Percentiles rank a stretch among this genome's conserved stretches.
phyloP scores from a whole-genome alignment of 139 green algal species.

The Chlamydomonas urium region DNA sequence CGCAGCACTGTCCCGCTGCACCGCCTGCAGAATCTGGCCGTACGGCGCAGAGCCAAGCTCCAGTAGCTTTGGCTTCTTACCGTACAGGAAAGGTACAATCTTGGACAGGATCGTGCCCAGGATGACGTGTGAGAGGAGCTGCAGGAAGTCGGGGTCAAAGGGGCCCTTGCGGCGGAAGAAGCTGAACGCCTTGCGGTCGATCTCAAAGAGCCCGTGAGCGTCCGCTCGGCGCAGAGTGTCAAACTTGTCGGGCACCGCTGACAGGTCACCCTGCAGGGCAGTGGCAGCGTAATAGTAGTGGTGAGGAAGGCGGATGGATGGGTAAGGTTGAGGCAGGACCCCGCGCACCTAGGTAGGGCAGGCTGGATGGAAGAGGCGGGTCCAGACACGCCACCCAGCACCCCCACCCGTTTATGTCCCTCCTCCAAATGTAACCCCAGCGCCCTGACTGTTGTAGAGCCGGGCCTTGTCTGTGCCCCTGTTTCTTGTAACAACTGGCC shows the following conservation, averaged over 20 bases:
- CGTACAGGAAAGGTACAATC: constrained; percentile 52
- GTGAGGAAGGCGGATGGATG: too few relatives aligned
- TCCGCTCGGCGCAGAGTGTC: constrained; percentile 27
- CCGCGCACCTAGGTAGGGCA: too few relatives aligned
- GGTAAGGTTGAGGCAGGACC: too few relatives aligned
- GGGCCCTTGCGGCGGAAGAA: constrained; percentile 49
- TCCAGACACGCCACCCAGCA: too few relatives aligned
- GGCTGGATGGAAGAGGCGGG: too few relatives aligned
- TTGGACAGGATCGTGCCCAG: constrained; percentile 41
- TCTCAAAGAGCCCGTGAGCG: constrained; percentile 44
- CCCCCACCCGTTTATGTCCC: too few relatives aligned
- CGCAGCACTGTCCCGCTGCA: constrained; percentile 28
- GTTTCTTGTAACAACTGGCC: too few relatives aligned
- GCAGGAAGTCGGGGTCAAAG: constrained; percentile 46
- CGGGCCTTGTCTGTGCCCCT: too few relatives aligned
- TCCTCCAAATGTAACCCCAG: too few relatives aligned
- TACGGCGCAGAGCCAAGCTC: constrained; percentile 43
- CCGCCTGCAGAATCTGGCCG: constrained; percentile 28
- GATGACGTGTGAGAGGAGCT: constrained; percentile 45
- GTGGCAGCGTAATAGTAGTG: too few relatives aligned
- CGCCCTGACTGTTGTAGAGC: too few relatives aligned
- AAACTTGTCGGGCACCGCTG: constrained; percentile 26
- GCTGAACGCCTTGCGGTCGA: constrained; percentile 44
- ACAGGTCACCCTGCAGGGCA: constrained; percentile 28
- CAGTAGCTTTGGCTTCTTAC: constrained; percentile 41